phyloP scores from a whole-genome alignment of 495 filamentous ascomycete species.

The Bombardia bombarda region DNA sequence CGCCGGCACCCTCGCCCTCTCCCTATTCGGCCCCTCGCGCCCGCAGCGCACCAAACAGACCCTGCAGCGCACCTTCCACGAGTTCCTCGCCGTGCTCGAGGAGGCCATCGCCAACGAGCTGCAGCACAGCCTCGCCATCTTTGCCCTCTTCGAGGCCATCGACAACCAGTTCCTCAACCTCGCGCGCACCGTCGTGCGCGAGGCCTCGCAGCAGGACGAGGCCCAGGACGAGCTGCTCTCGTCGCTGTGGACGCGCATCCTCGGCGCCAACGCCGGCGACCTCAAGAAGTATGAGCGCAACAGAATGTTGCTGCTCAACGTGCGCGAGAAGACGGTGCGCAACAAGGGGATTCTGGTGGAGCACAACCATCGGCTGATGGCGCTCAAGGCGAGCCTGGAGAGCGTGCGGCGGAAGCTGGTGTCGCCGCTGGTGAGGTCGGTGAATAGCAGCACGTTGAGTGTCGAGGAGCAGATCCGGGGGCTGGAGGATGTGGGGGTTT shows the following conservation, averaged over 20 bases:
- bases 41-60: conserved; percentile 72
- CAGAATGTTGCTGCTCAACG: conserved; percentile 60
- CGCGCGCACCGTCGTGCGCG: conserved; percentile 75
- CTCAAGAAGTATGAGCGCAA: conserved; percentile 87
- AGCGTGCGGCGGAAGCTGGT: conserved; percentile 68
- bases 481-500: conserved; percentile 66
- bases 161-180: conserved; percentile 84
- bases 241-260: conserved; percentile 75
- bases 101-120: conserved; percentile 81
- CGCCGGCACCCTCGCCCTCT: conserved; percentile 55
- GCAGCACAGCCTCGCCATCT: conserved; percentile 64
- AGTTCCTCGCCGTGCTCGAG: conserved; percentile 80
- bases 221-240: conserved; percentile 71
- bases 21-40: conserved; percentile 68
- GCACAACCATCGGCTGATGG: conserved; percentile 70
- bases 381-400: conserved; percentile 75
- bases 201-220: conserved; percentile 69
- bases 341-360: conserved; percentile 79
- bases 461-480: conserved; percentile 81
- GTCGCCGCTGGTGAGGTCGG: conserved; percentile 66
- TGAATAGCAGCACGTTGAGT: conserved; percentile 55
- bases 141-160: conserved; percentile 77
- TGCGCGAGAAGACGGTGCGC: conserved; percentile 72
- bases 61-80: conserved; percentile 76
- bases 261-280: conserved; percentile 60